Conservation (phyloP, 2,329 filamentous ascomycete species). For the Corinectria fuckeliana region DNA sequence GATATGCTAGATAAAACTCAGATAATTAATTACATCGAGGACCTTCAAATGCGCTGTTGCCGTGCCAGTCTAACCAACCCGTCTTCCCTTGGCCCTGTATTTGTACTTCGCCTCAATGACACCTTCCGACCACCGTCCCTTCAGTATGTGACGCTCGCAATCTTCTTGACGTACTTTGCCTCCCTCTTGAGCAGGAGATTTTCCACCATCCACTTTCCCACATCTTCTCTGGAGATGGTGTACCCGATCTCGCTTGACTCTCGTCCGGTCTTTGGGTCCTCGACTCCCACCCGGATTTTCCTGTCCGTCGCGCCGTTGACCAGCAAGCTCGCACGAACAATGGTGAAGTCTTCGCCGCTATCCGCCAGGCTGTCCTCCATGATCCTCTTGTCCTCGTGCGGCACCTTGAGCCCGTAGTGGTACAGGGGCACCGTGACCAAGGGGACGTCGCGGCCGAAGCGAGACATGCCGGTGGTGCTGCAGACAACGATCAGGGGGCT, state of each 20-base stretch:
- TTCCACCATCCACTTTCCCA: constrained; percentile 55
- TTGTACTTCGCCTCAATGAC: no score
- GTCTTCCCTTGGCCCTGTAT: not conserved
- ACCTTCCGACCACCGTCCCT: no score
- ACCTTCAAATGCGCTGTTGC: not conserved
- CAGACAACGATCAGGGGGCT: constrained; percentile 45
- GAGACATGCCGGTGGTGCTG: constrained; percentile 49
- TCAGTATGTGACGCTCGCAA: constrained; percentile 46
- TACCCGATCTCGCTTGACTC: constrained; percentile 53
- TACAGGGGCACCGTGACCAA: constrained; percentile 53
- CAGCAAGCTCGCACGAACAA: constrained; percentile 49
- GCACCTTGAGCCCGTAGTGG: constrained; percentile 45
- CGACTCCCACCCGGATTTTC: constrained; percentile 47
- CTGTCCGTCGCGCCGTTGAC: constrained; percentile 37
- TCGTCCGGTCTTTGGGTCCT: constrained; percentile 42
- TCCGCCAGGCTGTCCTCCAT: constrained; percentile 49
- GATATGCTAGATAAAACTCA: no score
- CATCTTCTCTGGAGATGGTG: constrained; percentile 54
- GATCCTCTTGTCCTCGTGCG: constrained; percentile 55
- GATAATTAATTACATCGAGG: not conserved
- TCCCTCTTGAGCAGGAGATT: constrained; percentile 41
- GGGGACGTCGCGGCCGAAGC: constrained; percentile 50
- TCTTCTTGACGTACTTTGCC: constrained; percentile 44
- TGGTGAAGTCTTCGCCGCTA: constrained; percentile 44
- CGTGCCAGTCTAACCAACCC: not conserved